phyloP scores from a whole-genome alignment of 345 rosid species.

The Draba incana region DNA sequence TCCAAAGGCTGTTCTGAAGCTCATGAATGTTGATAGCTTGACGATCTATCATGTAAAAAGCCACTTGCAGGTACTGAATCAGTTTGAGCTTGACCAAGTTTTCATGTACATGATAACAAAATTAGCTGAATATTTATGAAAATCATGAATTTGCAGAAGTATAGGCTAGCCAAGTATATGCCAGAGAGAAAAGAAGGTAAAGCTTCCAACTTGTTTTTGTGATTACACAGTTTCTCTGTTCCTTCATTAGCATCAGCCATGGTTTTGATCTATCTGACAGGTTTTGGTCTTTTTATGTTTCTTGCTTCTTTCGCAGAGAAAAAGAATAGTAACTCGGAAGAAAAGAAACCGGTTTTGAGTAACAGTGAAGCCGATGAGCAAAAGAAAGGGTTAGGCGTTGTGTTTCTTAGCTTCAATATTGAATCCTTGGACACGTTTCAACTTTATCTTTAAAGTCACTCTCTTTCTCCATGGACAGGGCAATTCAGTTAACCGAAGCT shows the following conservation, averaged over 20 bases:
- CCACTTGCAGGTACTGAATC: slow-evolving; percentile 77
- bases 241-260: slow-evolving; percentile 10
- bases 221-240: slow-evolving; percentile 15
- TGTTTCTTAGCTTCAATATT: slow-evolving; percentile 24
- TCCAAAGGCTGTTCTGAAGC: slow-evolving; percentile 86
- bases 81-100: slow-evolving; percentile 1
- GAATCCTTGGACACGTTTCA: slow-evolving; percentile 22
- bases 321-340: slow-evolving; percentile 60
- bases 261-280: not conserved
- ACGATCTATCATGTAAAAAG: slow-evolving; percentile 95
- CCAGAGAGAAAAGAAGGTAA: slow-evolving; percentile 92
- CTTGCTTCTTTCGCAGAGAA: slow-evolving; percentile 44
- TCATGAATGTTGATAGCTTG: slow-evolving; percentile 87
- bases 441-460: slow-evolving; percentile 3
- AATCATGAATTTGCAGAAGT: slow-evolving; percentile 62
- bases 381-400: slow-evolving; percentile 56
- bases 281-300: not conserved
- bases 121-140: slow-evolving; percentile 21
- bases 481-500: slow-evolving; percentile 61
- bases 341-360: slow-evolving; percentile 54
- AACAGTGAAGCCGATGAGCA: slow-evolving; percentile 54
- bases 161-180: slow-evolving; percentile 88
- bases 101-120: slow-evolving; percentile 7
- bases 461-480: slow-evolving; percentile 44
- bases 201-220: slow-evolving; percentile 16